Percentiles rank a stretch among this genome's conserved stretches.
Conservation (phyloP, 2,329 filamentous ascomycete species). For the Endocalyx cinctus region DNA sequence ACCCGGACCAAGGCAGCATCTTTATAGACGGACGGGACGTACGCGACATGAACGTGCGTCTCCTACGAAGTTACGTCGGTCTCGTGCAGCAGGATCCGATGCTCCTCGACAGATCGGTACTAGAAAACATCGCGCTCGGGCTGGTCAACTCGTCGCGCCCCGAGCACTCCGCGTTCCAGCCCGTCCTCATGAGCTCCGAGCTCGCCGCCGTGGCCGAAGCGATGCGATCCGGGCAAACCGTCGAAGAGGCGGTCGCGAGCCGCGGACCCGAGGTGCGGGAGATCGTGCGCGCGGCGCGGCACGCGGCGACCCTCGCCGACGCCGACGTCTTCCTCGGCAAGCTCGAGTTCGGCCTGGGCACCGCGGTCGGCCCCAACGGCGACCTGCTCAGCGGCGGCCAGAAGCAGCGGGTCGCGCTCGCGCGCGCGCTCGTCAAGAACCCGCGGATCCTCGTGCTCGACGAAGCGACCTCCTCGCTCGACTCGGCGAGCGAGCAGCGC, state of each 20-base stretch:
- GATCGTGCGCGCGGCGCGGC: conserved; percentile 45
- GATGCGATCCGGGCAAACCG: conserved; percentile 45
- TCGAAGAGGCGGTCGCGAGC: conserved; percentile 38
- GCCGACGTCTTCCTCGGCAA: conserved; percentile 43
- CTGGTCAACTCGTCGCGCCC: conserved; percentile 28
- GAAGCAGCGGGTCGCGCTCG: conserved; percentile 45
- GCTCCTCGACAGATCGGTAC: conserved; percentile 28
- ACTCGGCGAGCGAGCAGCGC: conserved; percentile 42
- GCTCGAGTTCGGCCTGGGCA: conserved; percentile 41
- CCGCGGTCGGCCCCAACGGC: conserved; percentile 38
- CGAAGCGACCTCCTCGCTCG: conserved; percentile 46
- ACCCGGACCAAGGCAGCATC: conserved; percentile 45
- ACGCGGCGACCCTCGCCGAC: conserved; percentile 54
- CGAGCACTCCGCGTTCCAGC: conserved; percentile 31
- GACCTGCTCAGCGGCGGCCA: conserved; percentile 41
- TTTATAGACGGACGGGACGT: conserved; percentile 44
- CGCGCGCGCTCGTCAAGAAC: conserved; percentile 41
- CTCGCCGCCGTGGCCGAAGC: conserved; percentile 47
- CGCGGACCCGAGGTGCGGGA: conserved; percentile 41
- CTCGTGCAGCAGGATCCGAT: conserved; percentile 30
- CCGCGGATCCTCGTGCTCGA: conserved; percentile 44
- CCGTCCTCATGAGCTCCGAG: conserved; percentile 41
- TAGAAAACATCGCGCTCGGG: conserved; percentile 35
- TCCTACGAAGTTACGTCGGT: conserved; percentile 25
- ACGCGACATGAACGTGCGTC: conserved; percentile 40